Percentiles rank a stretch among this genome's conserved stretches.
Evolutionary conservation across 2,329 filamentous ascomycete genomes (phyloP).

Genomic region (Aspergillus costaricaensis): DNA sequence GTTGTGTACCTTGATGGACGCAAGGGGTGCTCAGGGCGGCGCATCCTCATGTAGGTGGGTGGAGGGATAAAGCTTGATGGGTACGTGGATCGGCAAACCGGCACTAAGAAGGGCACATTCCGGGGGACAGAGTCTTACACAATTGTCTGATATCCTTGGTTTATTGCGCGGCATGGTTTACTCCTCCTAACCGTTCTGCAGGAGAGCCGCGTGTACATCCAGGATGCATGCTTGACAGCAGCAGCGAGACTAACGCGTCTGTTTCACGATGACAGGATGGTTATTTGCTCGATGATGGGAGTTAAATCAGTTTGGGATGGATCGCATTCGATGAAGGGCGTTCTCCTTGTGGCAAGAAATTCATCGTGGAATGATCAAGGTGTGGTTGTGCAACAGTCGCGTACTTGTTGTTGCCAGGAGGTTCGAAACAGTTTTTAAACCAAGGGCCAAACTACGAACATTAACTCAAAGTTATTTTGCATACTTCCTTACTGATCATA

Average conservation of each 20-base stretch:
- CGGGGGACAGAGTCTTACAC: slow-evolving; percentile 1
- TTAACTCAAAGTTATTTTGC: too few species aligned
- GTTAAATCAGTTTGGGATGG: too few species aligned
- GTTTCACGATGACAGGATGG: background rate
- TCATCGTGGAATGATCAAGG: too few species aligned
- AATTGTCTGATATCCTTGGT: slow-evolving; percentile 3
- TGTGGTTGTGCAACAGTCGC: too few species aligned
- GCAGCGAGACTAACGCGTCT: background rate
- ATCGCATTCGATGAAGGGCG: too few species aligned
- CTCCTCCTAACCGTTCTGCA: background rate
- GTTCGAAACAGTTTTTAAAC: too few species aligned
- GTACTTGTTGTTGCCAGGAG: too few species aligned
- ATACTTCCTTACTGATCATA: too few species aligned
- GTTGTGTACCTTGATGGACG: background rate
- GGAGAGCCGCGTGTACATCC: background rate
- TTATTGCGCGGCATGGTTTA: slow-evolving; percentile 10
- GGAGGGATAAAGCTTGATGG: background rate
- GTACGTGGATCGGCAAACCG: background rate
- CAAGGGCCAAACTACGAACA: background rate
- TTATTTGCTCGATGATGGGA: too few species aligned
- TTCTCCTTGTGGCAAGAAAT: too few species aligned
- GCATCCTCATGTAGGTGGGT: background rate
- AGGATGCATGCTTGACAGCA: background rate
- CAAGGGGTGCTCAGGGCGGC: background rate
- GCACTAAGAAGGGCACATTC: background rate